Conservation (phyloP, 2,329 filamentous ascomycete genomes). For the Exophiala mesophila region DNA sequence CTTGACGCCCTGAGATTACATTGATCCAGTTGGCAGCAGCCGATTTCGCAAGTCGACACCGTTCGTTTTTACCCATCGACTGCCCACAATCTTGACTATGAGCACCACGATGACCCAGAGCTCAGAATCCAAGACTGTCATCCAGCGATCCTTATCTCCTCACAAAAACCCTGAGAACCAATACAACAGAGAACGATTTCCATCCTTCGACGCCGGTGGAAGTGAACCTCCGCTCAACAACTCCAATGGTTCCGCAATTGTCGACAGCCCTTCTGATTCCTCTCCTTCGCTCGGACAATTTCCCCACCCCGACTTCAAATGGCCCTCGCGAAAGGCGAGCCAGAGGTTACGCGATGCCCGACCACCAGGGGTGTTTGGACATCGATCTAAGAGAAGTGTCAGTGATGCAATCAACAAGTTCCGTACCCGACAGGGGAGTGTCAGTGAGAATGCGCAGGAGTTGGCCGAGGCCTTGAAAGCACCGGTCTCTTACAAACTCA, state of each 20-base stretch:
- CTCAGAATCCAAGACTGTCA: conserved; percentile 21
- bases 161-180: conserved; percentile 25
- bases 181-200: conserved; percentile 40
- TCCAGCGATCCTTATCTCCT: conserved; percentile 24
- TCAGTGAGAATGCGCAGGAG: conserved; percentile 89
- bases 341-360: conserved; percentile 28
- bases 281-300: conserved; percentile 23
- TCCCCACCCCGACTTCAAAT: conserved; percentile 46
- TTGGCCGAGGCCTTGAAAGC: conserved; percentile 86
- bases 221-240: conserved; percentile 27
- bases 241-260: conserved; percentile 12
- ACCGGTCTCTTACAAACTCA: conserved; percentile 79
- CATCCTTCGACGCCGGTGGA: conserved; percentile 31
- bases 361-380: conserved; percentile 36
- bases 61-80: too few species aligned
- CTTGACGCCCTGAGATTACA: not conserved
- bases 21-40: too few species aligned
- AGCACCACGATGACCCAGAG: conserved; percentile 26
- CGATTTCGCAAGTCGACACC: too few species aligned
- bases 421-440: conserved; percentile 71
- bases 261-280: conserved; percentile 27
- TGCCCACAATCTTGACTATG: conserved; percentile 14
- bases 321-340: conserved; percentile 57
- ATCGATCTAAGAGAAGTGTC: conserved; percentile 77
- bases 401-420: conserved; percentile 83